Base-by-base conservation (phyloP, 768 basidiomycete genomes). In the Chlorophyllum brunneum region DNA sequence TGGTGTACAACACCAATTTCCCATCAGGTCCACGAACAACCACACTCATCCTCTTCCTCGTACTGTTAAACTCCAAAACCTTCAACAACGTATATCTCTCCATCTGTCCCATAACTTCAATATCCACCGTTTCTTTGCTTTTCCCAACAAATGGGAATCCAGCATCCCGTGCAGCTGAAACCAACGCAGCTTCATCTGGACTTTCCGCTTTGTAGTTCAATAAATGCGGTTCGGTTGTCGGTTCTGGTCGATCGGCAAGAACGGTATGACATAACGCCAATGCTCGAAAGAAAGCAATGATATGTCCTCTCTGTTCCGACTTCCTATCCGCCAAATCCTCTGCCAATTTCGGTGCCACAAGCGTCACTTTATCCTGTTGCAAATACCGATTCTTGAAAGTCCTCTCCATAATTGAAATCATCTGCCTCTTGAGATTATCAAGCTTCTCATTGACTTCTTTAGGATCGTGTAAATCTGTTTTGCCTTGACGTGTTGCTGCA, bases 191-290 rank as follows among this genome's bases (percentile, higher is more conserved):
- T 65, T 98, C 95, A 62, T 98, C 94, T 0, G 93, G 95, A 3
- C 88, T 91, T 70, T 99, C 95, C 3, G 95, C 95, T 69, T 98
- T 98, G 76, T 98, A 98, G 54, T 87, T 81, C 50, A 95, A 63
- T 7, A 72, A 64, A 63, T 77, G 81, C 0, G 91, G 88, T 3
- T 82, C 68, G 20, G 70, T 70, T 50, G 76, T 64, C 1, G 82
- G 79, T 27, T 88, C 84, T 0, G 88, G 80, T 47, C 73, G 77
- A 58, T 95, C 93, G 0, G 92, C 78, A 9, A 98, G 78, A 38
- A 97, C 95, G 13, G 83, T 88, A 64, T 98, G 95, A 62, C 95
- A 98, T 15, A 98, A 64, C 0, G 94, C 89, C n/a, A 98, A 75
- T 0, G 92, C 92, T n/a, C 91, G 84, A 75, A 95, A 98, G 73